Evolutionary conservation across 768 basidiomycete genomes (phyloP), one percentile per base, ranked within the genome.

Genomic region (Lentinula raphanica): DNA sequence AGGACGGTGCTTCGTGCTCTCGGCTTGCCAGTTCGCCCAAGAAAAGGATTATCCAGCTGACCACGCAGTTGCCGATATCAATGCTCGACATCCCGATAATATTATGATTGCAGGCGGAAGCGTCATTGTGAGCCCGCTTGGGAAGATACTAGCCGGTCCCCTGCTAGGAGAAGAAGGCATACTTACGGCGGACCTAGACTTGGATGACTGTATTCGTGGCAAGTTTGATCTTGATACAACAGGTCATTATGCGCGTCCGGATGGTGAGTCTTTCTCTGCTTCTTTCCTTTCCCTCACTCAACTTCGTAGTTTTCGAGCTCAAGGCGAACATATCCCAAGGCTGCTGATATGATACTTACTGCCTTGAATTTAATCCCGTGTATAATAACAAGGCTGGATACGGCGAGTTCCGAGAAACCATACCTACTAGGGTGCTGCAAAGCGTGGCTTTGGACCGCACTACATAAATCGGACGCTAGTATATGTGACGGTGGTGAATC

Each of bases 1-100:
- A 65, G 87, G 87, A 9, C 78, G 87, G 25, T 86, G 84, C 69
- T 86, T 86, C 67, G 87, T 88, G 50, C 72, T 88, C 25, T 77
- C 81, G 13, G 84, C 83, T 3, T 85, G 81, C 54, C 83, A 86
- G 63, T 86, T 76, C 64, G 76, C 82, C 0, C 74, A 78, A 58
- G 80, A 79, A 61, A 74, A 75, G 66, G 79, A 85, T 64, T 85
- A 78, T 56, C 82, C 84, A 0, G 65, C 67, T 1, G 72, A 71
- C 38, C 79, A 84, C 59, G 66, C 81, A 28, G 75, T 81, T 4
- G 69, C 67, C 21, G 68, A 79, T 59, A 58, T 65, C 6, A 65
- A 60, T n/a, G 64, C 67, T 46, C 74, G 77, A 7, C 60, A 73
- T 38, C 72, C 76, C 0, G 75, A 79, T 44, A 80, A 79, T 58